Evolutionary conservation across 345 rosid genomes (phyloP).

Genomic region (Eucalyptus sp.): DNA sequence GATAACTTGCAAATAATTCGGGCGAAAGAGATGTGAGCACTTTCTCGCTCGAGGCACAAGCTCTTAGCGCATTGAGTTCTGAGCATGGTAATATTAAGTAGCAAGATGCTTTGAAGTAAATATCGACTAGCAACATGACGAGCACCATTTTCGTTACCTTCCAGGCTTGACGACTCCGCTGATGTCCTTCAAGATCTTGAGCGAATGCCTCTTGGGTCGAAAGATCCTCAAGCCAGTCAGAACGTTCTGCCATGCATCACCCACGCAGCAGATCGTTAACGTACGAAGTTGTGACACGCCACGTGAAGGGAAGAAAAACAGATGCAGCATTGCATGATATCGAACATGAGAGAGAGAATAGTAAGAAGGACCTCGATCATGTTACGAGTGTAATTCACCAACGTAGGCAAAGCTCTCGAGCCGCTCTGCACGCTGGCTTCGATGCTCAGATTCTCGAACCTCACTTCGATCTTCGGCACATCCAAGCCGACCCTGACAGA

Average conservation of each 20-base stretch:
- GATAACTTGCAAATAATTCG: neutral
- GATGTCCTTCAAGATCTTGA: slow-evolving; percentile 47
- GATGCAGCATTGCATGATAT: neutral
- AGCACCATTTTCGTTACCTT: slow-evolving; percentile 27
- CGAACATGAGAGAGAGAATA: neutral
- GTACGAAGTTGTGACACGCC: neutral
- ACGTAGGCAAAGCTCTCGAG: slow-evolving; percentile 79
- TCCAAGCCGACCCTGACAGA: slow-evolving; percentile 57
- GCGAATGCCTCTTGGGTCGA: slow-evolving; percentile 25
- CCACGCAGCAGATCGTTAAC: neutral
- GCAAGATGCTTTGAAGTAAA: neutral
- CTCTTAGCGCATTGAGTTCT: too few relatives aligned
- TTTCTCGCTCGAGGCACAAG: neutral
- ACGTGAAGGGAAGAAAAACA: too few relatives aligned
- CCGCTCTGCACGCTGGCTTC: slow-evolving; percentile 55
- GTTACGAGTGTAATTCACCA: slow-evolving; percentile 55
- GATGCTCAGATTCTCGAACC: slow-evolving; percentile 54
- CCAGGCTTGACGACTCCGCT: slow-evolving; percentile 66
- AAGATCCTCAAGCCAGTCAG: slow-evolving; percentile 28
- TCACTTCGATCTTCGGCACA: slow-evolving; percentile 63
- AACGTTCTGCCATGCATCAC: slow-evolving; percentile 20
- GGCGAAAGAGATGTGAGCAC: neutral
- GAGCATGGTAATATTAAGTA: neutral
- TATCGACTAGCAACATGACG: neutral
- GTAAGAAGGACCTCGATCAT: slow-evolving; percentile 34